phyloP scores from a whole-genome alignment of 2,329 filamentous ascomycete species.

The Aureobasidium pullulans region DNA sequence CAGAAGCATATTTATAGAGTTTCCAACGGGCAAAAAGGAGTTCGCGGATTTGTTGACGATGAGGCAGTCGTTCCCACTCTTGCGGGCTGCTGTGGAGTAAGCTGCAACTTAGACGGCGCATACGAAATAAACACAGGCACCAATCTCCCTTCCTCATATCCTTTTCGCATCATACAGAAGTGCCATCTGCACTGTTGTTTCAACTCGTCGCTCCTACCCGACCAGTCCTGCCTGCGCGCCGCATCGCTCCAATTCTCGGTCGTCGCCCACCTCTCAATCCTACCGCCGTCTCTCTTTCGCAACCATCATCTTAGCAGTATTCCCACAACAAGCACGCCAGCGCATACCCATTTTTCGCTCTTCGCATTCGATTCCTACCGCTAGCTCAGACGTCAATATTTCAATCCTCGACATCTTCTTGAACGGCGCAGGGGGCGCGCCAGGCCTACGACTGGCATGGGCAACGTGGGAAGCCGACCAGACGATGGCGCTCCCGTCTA shows the following conservation, averaged over 20 bases:
- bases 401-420: neutral
- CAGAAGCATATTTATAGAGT: neutral
- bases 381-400: neutral
- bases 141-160: too few species aligned
- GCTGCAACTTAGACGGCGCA: too few species aligned
- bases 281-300: neutral
- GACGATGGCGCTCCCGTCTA: constrained; percentile 77
- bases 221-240: too few species aligned
- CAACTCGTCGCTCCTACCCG: too few species aligned
- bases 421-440: neutral
- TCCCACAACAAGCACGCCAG: neutral
- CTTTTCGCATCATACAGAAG: too few species aligned
- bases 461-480: constrained; percentile 79
- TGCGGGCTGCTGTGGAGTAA: too few species aligned
- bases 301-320: neutral
- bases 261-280: neutral
- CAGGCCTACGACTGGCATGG: constrained; percentile 52
- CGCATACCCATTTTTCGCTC: neutral
- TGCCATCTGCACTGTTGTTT: too few species aligned
- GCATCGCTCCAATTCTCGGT: too few species aligned
- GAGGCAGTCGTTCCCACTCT: neutral
- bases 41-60: neutral
- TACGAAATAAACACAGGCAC: too few species aligned
- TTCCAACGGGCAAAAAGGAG: neutral
- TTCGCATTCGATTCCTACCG: neutral